Evolutionary conservation across 768 basidiomycete species (phyloP), one percentile per base, ranked within the genome.

Genomic region (Podaxis pistillaris): DNA sequence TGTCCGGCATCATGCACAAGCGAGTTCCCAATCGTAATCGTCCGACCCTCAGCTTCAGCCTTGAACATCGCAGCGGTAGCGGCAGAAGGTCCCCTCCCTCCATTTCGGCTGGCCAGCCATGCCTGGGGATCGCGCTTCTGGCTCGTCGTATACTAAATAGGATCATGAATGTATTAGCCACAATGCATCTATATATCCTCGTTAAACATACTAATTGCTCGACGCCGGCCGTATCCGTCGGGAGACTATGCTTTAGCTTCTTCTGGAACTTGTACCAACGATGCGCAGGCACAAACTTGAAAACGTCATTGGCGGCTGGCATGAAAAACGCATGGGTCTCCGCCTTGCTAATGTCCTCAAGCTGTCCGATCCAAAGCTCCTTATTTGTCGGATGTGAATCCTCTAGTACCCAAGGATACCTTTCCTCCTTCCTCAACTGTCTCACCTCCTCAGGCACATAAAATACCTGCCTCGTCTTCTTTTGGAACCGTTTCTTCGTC

Each of bases 251-350:
- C 68, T 87, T 89, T 47, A 90, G 82, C 67, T 87, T 87, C 80
- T 93, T 93, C 76, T 91, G 91, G 71, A 94, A 94, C 74, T 93
- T 93, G 81, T 95, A 96, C 91, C 91, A 95, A 49, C 93, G 83
- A 71, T 93, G 86, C 4, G 91, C 86, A 13, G 93, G 89, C 11
- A 96, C 89, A 74, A 95, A 93, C 70, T 91, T 88, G 81, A 96
- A 95, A 41, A 88, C 81, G 62, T 93, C 86, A 68, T 87, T 86
- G 60, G 87, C 86, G 15, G 88, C 86, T 37, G 91, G 90, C 86
- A 93, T 91, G 74, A 95, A 90, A 75, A 94, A 87, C 5, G 86
- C 91, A 66, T 90, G 86, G 7, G 87, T 89, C 68, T 86, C 85
- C 26, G 84, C 81, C 75, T 85, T 91, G 11, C 79, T 76, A 17